Evolutionary conservation across 2,329 filamentous ascomycete genomes (phyloP).

Genomic region (Onygenales sp.): DNA sequence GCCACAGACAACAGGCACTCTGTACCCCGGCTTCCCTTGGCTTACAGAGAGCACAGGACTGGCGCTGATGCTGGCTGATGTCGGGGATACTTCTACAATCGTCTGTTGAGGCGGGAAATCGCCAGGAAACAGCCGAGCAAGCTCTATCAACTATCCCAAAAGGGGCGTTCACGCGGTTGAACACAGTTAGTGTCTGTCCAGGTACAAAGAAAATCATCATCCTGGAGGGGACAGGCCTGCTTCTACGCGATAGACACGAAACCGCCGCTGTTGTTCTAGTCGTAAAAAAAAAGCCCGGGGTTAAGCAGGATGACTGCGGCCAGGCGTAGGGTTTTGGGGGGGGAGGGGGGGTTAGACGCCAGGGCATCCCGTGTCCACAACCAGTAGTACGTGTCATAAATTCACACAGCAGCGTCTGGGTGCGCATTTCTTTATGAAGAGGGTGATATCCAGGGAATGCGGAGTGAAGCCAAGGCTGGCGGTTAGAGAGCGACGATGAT

Average conservation of each 20-base stretch:
- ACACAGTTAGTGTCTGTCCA: too few species aligned
- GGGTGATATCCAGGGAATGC: neutral
- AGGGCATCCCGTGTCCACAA: neutral
- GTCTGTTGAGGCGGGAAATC: too few species aligned
- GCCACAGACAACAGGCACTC: neutral
- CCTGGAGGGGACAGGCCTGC: too few species aligned
- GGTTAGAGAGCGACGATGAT: neutral
- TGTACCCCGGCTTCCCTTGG: neutral
- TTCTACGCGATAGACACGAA: too few species aligned
- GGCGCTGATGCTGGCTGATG: neutral
- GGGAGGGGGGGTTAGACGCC: neutral
- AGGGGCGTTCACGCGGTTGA: too few species aligned
- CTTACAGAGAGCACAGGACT: neutral
- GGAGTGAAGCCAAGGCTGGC: neutral
- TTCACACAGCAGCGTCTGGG: neutral
- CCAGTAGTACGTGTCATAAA: constrained; percentile 2
- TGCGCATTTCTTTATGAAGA: constrained; percentile 1
- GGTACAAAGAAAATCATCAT: too few species aligned
- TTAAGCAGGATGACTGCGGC: too few species aligned
- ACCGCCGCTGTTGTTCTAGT: too few species aligned
- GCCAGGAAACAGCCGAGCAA: too few species aligned
- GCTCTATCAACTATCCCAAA: too few species aligned
- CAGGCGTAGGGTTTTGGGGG: neutral
- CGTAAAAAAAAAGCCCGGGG: too few species aligned
- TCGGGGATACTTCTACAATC: too few species aligned